These are phyloP conservation scores for Kwoniella dejecticola DNA, from an alignment of 768 basidiomycete species.

Conservation along the genomic window DNA sequence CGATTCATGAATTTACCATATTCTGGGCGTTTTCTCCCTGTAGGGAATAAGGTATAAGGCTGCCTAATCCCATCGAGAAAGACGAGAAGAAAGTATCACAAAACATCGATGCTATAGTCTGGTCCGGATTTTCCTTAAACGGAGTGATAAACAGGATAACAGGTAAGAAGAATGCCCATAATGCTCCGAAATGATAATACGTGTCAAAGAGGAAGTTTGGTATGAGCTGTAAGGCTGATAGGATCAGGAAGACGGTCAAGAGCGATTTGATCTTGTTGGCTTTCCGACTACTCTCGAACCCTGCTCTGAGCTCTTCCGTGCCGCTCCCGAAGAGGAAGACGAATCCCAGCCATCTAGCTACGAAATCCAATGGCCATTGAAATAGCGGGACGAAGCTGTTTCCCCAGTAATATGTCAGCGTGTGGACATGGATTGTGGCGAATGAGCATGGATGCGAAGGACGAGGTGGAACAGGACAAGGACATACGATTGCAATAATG, in stretches of 20 bases:
- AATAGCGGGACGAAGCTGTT: conserved; percentile 41
- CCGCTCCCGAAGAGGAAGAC: conserved; percentile 44
- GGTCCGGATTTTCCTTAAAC: conserved; percentile 22
- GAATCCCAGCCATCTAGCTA: conserved; percentile 37
- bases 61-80: conserved; percentile 23
- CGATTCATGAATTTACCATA: conserved; percentile 22
- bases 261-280: conserved; percentile 35
- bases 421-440: too few species aligned
- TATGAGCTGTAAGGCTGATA: conserved; percentile 33
- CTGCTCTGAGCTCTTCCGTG: conserved; percentile 22
- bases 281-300: conserved; percentile 22
- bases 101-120: conserved; percentile 36
- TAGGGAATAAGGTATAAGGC: conserved; percentile 26
- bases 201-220: conserved; percentile 43
- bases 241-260: conserved; percentile 28
- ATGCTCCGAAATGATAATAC: conserved; percentile 41
- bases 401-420: too few species aligned
- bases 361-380: conserved; percentile 38
- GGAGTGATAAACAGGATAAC: conserved; percentile 40
- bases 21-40: conserved; percentile 21
- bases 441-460: too few species aligned
- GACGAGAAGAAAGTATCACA: conserved; percentile 37
- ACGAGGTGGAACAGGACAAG: background rate
- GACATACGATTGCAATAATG: conserved; percentile 39
- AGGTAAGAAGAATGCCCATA: conserved; percentile 47